Base-by-base conservation (phyloP, 2,329 filamentous ascomycete species). In the Trichoderma gracile region DNA sequence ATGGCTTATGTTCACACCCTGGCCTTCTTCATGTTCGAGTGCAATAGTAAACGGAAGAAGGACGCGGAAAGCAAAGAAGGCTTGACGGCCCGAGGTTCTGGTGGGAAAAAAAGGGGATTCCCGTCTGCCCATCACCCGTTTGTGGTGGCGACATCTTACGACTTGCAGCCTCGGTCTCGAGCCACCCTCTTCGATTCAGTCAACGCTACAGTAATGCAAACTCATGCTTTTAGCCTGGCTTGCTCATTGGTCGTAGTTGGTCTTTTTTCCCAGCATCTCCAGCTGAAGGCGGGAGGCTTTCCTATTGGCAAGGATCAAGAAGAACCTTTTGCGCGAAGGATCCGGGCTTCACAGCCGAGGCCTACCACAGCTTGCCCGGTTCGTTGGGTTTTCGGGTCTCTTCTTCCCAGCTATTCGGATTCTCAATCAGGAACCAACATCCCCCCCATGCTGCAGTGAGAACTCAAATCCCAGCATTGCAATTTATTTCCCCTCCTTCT, bases 281-380 rank as follows among this genome's bases (percentile, higher is more conserved):
- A 47, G n/a, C 23, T 15, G n/a, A 43, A 25, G 10, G 33, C 47
- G 47, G 47, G 27, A 38, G 17, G 40, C n/a, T 52, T 52, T 14
- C 46, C 57, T 43, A 52, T 43, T 33, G 57, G 47, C 30, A 52
- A 60, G 57, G 57, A 9, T 60, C 40, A 43, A 43, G 40, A 52
- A 59, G 43, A 40, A 59, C 23, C 49, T 52, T 52, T 25, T 10
- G 15, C 40, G 40, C 40, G 53, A 56, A 56, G 53, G 53, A 56
- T 56, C 53, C 25, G 52, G 40, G 38, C 52, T 25, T 55, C n/a
- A 21, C 25, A 56, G 23, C 54, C 21, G 40, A 45, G 42, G 15
- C 40, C 25, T 10, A 43, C 25, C 42, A 46, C 10, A 57, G 54
- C 43, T 33, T 45, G 33, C 33, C 19, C 33, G 10, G 33, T 19